A percentile compares a stretch with the other conserved stretches of the same genome.
Conservation (phyloP, 768 basidiomycete genomes). For the Suillus brevipes region DNA sequence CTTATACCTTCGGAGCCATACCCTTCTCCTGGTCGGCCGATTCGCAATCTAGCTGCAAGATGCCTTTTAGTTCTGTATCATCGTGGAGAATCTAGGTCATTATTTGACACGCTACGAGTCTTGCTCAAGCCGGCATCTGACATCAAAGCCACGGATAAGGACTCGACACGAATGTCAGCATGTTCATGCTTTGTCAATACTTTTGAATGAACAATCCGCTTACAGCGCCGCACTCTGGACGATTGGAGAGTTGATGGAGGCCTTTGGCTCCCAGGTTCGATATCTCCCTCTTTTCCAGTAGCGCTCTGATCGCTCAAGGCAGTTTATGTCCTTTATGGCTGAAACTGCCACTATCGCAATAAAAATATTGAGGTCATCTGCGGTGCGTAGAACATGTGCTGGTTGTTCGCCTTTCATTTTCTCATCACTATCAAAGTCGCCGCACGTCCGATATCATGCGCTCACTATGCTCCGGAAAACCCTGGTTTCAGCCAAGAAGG, state of each 20-base stretch:
- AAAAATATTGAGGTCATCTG: slow-evolving; percentile 71
- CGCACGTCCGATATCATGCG: slow-evolving; percentile 82
- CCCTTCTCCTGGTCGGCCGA: slow-evolving; percentile 85
- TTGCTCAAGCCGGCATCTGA: slow-evolving; percentile 78
- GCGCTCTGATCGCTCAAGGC: slow-evolving; percentile 2
- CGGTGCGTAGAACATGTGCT: slow-evolving; percentile 44
- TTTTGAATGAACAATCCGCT: slow-evolving; percentile 10
- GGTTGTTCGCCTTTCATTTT: slow-evolving; percentile 5
- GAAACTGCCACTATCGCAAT: slow-evolving; percentile 71
- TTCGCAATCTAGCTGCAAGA: slow-evolving; percentile 76
- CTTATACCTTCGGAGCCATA: slow-evolving; percentile 62
- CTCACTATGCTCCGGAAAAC: slow-evolving; percentile 77
- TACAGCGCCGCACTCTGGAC: slow-evolving; percentile 80
- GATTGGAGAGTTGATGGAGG: slow-evolving; percentile 85
- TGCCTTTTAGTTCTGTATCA: slow-evolving; percentile 75
- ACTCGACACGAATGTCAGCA: slow-evolving; percentile 65
- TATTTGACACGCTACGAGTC: slow-evolving; percentile 84
- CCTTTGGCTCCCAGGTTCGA: slow-evolving; percentile 80
- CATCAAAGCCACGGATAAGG: slow-evolving; percentile 63
- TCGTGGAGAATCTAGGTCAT: slow-evolving; percentile 76
- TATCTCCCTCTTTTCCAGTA: not conserved
- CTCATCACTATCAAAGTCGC: slow-evolving; percentile 47
- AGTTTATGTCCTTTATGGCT: slow-evolving; percentile 96
- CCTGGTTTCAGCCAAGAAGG: slow-evolving; percentile 76
- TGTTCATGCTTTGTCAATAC: not conserved